Conservation (phyloP, 2,329 filamentous ascomycete species). For the Fusarium nurragi region DNA sequence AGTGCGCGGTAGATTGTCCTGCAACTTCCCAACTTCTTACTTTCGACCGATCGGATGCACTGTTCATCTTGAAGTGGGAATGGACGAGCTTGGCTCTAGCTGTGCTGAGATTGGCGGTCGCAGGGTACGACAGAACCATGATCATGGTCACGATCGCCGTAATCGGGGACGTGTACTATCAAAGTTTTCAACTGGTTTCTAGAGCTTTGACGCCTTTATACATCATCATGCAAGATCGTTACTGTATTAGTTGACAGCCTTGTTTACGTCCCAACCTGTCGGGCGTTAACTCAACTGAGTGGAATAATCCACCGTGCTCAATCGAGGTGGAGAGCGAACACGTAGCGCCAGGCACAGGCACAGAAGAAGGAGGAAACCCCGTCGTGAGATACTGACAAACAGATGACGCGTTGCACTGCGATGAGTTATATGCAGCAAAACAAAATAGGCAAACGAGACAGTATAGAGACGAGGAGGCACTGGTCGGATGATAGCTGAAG, state of each 20-base stretch:
- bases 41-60: slow-evolving; percentile 28
- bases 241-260: slow-evolving; percentile 13
- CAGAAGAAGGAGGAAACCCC: slow-evolving; percentile 4
- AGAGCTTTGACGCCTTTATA: slow-evolving; percentile 25
- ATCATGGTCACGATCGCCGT: slow-evolving; percentile 7
- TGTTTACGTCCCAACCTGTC: slow-evolving; percentile 11
- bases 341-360: slow-evolving; percentile 1
- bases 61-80: slow-evolving; percentile 37
- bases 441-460: slow-evolving; percentile 33
- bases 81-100: slow-evolving; percentile 21
- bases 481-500: slow-evolving; percentile 22
- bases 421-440: slow-evolving; percentile 21
- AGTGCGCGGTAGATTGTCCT: slow-evolving; percentile 34
- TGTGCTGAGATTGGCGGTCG: slow-evolving; percentile 43
- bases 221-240: slow-evolving; percentile 20
- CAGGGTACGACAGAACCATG: slow-evolving; percentile 27
- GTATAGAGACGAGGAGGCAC: slow-evolving; percentile 31
- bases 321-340: slow-evolving; percentile 11
- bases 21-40: slow-evolving; percentile 28
- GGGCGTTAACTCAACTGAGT: slow-evolving; percentile 8
- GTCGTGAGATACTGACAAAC: slow-evolving; percentile 23
- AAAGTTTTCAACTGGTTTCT: slow-evolving; percentile 6
- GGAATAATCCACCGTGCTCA: slow-evolving; percentile 12
- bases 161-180: neutral
- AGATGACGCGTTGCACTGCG: slow-evolving; percentile 33